Conservation (phyloP, 2,329 filamentous ascomycete species). For the Alternaria consortialis region DNA sequence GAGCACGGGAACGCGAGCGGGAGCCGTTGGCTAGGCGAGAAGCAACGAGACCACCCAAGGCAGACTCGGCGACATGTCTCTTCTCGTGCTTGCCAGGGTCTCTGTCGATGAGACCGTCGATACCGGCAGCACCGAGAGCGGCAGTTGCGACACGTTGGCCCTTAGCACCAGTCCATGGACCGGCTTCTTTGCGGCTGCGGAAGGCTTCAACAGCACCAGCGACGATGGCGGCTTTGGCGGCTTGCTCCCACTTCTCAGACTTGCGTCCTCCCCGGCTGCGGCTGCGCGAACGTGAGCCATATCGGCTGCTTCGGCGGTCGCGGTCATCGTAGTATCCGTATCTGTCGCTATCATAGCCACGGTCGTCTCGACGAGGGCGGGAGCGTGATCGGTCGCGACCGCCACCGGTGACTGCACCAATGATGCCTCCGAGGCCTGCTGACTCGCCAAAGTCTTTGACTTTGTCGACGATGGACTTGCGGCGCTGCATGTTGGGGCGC, state of each 20-base stretch:
- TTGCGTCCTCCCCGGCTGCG: conserved; percentile 57
- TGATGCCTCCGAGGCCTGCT: conserved; percentile 66
- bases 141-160: conserved; percentile 91
- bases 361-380: conserved; percentile 51
- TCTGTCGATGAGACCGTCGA: conserved; percentile 76
- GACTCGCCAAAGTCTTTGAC: conserved; percentile 64
- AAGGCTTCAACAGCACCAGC: conserved; percentile 93
- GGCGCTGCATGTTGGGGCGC: conserved; percentile 56
- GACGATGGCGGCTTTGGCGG: conserved; percentile 87
- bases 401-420: conserved; percentile 62
- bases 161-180: conserved; percentile 89
- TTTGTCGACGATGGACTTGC: conserved; percentile 66
- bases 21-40: conserved; percentile 85
- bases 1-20: conserved; percentile 66
- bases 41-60: conserved; percentile 85
- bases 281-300: conserved; percentile 64
- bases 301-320: conserved; percentile 53
- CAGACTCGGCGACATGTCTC: conserved; percentile 83
- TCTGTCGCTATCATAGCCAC: conserved; percentile 58
- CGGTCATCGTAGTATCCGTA: conserved; percentile 35
- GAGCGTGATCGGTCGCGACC: conserved; percentile 66
- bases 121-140: conserved; percentile 82
- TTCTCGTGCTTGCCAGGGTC: conserved; percentile 78
- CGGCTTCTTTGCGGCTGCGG: conserved; percentile 86
- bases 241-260: conserved; percentile 72